Evolutionary conservation across 441 rosid genomes (phyloP).

Genomic region (Erodium moschatum): DNA sequence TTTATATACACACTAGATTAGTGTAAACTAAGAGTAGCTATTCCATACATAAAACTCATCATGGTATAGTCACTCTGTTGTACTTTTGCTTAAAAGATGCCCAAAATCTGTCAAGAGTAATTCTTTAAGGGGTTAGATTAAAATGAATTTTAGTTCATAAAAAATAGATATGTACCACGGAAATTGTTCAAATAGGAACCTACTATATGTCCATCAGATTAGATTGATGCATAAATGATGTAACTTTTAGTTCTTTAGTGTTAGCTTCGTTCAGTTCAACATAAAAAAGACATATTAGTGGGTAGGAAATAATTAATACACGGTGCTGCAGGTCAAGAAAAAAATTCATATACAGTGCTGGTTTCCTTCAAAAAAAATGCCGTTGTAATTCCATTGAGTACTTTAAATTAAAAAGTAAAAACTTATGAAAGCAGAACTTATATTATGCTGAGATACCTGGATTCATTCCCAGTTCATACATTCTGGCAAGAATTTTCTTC

Average conservation of each 20-base stretch:
- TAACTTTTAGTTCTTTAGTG: neutral
- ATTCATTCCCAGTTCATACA: constrained; percentile 69
- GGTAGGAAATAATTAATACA: no score
- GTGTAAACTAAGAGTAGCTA: no score
- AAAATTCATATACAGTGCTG: neutral
- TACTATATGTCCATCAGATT: neutral
- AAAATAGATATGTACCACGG: neutral
- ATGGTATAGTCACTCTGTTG: neutral
- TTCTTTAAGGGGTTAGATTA: neutral
- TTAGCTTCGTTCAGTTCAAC: no score
- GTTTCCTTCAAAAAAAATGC: neutral
- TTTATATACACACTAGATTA: constrained; percentile 1
- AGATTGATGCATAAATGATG: neutral
- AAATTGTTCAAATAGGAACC: constrained; percentile 2
- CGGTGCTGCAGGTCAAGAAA: no score
- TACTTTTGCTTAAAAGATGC: neutral
- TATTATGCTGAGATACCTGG: constrained; percentile 36
- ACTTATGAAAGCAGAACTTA: neutral
- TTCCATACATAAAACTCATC: neutral
- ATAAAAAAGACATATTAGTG: no score
- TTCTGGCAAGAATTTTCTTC: constrained; percentile 54
- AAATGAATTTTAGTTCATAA: neutral
- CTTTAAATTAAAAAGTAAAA: no score
- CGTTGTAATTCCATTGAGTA: neutral
- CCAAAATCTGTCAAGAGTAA: neutral